Evolutionary conservation across 176 grass and related monocot genomes (phyloP).

Genomic region (Zea luxurians): DNA sequence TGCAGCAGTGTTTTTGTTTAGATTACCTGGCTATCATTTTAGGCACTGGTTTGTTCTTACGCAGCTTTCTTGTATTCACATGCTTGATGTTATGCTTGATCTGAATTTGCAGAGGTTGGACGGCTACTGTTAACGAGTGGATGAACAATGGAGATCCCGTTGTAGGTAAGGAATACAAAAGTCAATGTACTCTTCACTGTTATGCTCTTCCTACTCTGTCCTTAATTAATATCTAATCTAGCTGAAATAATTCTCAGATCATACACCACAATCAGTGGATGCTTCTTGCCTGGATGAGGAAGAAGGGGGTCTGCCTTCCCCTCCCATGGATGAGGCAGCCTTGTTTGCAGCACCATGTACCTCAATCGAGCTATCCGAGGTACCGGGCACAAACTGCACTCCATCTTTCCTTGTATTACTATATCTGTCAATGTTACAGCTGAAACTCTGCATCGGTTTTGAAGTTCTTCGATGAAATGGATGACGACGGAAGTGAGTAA

Average conservation of each 20-base stretch:
- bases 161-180: conserved; percentile 46
- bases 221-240: neutral
- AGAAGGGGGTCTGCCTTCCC: conserved; percentile 58
- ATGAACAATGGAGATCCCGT: conserved; percentile 42
- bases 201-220: neutral
- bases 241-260: conserved; percentile 42
- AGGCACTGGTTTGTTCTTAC: neutral
- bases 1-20: neutral
- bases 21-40: neutral
- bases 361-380: conserved; percentile 57
- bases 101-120: conserved; percentile 55
- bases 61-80: conserved; percentile 13
- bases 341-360: conserved; percentile 50
- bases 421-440: neutral
- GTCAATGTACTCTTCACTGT: neutral
- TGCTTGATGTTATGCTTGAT: conserved; percentile 26
- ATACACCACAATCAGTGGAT: conserved; percentile 54
- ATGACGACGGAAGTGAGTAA: conserved; percentile 81
- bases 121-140: conserved; percentile 61
- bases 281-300: conserved; percentile 53
- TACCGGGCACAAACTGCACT: conserved; percentile 24
- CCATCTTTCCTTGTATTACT: neutral
- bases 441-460: conserved; percentile 36
- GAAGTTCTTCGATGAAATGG: conserved; percentile 76
- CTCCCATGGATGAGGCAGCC: conserved; percentile 66